These are phyloP conservation scores for Ophiocordyceps camponoti-floridani DNA, from an alignment of 2,329 filamentous ascomycete genomes.

Conservation along the genomic window DNA sequence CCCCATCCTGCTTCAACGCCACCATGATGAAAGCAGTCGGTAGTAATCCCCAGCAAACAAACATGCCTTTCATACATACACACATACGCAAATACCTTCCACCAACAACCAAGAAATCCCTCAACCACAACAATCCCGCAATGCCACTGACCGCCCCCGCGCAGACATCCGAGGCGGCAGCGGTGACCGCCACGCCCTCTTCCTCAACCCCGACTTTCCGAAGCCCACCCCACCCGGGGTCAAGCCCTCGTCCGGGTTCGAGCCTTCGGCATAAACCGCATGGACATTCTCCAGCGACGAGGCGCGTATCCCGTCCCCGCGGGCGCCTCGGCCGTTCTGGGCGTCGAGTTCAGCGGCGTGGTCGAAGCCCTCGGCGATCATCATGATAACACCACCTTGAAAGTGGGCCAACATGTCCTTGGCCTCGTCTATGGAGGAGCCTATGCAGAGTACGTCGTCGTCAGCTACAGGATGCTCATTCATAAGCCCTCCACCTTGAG, in stretches of 20 bases:
- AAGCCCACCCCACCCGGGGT: constrained; percentile 31
- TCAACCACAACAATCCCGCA: constrained; percentile 8
- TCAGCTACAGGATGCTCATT: constrained; percentile 62
- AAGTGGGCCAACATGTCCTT: constrained; percentile 68
- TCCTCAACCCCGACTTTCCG: constrained; percentile 36
- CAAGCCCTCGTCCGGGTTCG: constrained; percentile 72
- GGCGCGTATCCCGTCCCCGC: constrained; percentile 57
- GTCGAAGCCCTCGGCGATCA: constrained; percentile 37
- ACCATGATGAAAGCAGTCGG: constrained; percentile 23
- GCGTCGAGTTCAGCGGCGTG: constrained; percentile 61
- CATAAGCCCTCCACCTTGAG: constrained; percentile 57
- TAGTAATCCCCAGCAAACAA: constrained; percentile 5
- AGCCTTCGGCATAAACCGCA: constrained; percentile 73
- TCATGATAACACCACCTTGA: constrained; percentile 13
- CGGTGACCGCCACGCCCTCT: constrained; percentile 37
- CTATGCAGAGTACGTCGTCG: constrained; percentile 72
- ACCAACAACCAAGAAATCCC: background rate
- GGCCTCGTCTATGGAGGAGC: constrained; percentile 81
- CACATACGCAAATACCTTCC: no score
- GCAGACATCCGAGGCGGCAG: constrained; percentile 36
- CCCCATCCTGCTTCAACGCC: no score
- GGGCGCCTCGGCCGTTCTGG: constrained; percentile 49
- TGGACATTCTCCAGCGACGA: constrained; percentile 64
- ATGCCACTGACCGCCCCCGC: no score
- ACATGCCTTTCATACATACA: no score